Conservation (phyloP, 495 filamentous ascomycete species). For the Annulohypoxylon maeteangense region DNA sequence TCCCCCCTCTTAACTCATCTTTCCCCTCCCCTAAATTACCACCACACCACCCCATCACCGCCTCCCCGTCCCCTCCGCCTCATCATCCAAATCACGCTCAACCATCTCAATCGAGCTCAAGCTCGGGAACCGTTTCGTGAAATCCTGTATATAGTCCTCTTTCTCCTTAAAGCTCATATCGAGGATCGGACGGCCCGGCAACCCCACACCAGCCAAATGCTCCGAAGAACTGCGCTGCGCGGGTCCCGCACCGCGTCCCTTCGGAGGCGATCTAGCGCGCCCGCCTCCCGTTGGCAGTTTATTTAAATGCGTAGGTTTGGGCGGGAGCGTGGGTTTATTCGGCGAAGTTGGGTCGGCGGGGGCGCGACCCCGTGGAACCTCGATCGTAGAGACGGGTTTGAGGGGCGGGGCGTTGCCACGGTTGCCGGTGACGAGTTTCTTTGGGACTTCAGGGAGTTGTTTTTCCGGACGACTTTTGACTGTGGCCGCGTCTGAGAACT, state of each 20-base stretch:
- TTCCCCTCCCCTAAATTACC: neutral
- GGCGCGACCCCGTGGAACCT: constrained; percentile 33
- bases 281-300: constrained; percentile 54
- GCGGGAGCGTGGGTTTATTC: constrained; percentile 44
- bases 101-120: constrained; percentile 86
- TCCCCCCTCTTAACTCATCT: too few species aligned
- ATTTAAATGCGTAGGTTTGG: constrained; percentile 64
- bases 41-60: neutral
- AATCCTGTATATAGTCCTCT: constrained; percentile 69
- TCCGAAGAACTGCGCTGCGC: constrained; percentile 42
- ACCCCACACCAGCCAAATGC: constrained; percentile 52
- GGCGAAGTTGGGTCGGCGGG: constrained; percentile 34
- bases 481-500: constrained; percentile 70
- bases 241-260: constrained; percentile 29
- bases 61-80: constrained; percentile 32
- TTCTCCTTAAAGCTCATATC: constrained; percentile 61
- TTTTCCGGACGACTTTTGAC: constrained; percentile 41
- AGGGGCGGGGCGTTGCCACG: constrained; percentile 33
- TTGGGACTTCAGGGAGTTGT: constrained; percentile 36
- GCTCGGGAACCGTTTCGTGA: constrained; percentile 84
- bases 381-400: constrained; percentile 36
- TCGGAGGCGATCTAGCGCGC: constrained; percentile 51
- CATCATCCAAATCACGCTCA: constrained; percentile 61
- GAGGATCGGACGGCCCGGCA: constrained; percentile 56
- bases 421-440: constrained; percentile 32